Conservation (phyloP, 306 rosid genomes). For the Cajanus cajan region DNA sequence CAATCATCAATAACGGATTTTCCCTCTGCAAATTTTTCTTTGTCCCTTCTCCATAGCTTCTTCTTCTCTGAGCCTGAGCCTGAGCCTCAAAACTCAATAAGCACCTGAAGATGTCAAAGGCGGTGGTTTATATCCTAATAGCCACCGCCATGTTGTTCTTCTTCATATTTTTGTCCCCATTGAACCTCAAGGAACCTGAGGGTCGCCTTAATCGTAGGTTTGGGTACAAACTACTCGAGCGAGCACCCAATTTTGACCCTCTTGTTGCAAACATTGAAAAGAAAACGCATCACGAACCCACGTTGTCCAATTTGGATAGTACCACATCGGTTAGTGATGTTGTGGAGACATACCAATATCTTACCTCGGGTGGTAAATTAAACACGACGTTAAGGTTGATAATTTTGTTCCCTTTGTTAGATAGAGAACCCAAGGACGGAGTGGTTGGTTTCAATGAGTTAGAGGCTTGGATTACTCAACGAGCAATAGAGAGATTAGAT, state of each 20-base stretch:
- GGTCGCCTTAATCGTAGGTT: slow-evolving; percentile 50
- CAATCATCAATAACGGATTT: slow-evolving; percentile 40
- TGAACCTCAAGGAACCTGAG: neutral
- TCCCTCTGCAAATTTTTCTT: slow-evolving; percentile 7
- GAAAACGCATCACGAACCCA: neutral
- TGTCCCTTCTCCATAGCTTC: neutral
- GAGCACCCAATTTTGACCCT: slow-evolving; percentile 51
- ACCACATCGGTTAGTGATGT: slow-evolving; percentile 6
- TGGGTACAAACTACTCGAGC: slow-evolving; percentile 37
- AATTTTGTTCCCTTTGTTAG: slow-evolving; percentile 67
- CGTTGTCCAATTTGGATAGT: neutral
- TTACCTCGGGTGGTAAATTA: slow-evolving; percentile 40
- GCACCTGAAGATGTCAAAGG: slow-evolving; percentile 54
- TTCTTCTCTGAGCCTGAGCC: neutral
- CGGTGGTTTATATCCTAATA: slow-evolving; percentile 54
- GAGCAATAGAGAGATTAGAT: slow-evolving; percentile 51
- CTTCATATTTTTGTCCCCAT: slow-evolving; percentile 35
- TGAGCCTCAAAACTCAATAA: neutral
- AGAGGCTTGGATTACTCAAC: slow-evolving; percentile 47
- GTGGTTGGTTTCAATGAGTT: slow-evolving; percentile 48
- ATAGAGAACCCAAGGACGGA: slow-evolving; percentile 55
- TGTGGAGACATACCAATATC: slow-evolving; percentile 33
- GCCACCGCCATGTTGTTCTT: slow-evolving; percentile 59
- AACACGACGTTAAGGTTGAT: slow-evolving; percentile 64
- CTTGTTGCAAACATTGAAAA: slow-evolving; percentile 33